Conservation (phyloP, 176 grass and related monocot genomes). For the Triticum aestivum region IWGSC_CS_RefSeq_v2.1 NC_057803.1:362786730-362787229, state of each 20-base stretch:
- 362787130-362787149: slow-evolving; percentile 76
- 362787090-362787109: slow-evolving; percentile 89
- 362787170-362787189: neutral
- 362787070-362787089: slow-evolving; percentile 70
- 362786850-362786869: neutral
- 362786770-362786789: slow-evolving; percentile 81
- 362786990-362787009: slow-evolving; percentile 92
- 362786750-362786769: slow-evolving; percentile 88
- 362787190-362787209: slow-evolving; percentile 50
- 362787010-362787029: slow-evolving; percentile 52
- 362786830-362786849: slow-evolving; percentile 74
- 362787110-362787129: slow-evolving; percentile 68
- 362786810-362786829: slow-evolving; percentile 95
- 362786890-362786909: neutral
- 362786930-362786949: slow-evolving; percentile 90
- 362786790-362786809: slow-evolving; percentile 96
- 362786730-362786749: slow-evolving; percentile 87
- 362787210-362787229: slow-evolving; percentile 72
- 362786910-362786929: neutral
- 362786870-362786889: neutral
- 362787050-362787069: slow-evolving; percentile 66
- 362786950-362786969: slow-evolving; percentile 92
- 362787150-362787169: slow-evolving; percentile 42
- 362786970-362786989: slow-evolving; percentile 86
- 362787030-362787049: slow-evolving; percentile 71